phyloP scores from a whole-genome alignment of 2,329 filamentous ascomycete species.

The Neoscytalidium dimidiatum region DNA sequence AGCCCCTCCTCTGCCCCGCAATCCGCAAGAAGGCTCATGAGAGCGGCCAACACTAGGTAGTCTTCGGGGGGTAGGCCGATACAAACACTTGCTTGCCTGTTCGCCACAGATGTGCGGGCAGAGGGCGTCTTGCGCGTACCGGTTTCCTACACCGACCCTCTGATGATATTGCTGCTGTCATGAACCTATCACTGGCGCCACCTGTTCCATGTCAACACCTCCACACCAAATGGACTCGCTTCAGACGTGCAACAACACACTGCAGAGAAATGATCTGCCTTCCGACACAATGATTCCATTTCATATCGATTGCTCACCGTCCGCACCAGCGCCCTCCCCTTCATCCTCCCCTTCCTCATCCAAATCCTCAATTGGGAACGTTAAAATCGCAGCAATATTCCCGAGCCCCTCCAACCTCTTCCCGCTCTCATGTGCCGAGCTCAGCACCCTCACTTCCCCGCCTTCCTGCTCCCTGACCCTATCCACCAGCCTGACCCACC shows the following conservation, averaged over 20 bases:
- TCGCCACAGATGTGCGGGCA: no score
- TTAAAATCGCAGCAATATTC: constrained; percentile 85
- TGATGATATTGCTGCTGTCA: no score
- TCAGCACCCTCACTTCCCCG: constrained; percentile 85
- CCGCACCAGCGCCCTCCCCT: constrained; percentile 10
- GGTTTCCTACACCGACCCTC: no score
- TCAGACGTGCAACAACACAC: background rate
- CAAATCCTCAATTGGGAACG: constrained; percentile 81
- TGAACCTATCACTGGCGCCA: no score
- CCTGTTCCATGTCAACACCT: background rate
- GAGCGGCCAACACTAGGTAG: no score
- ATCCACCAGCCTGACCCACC: constrained; percentile 85
- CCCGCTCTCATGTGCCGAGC: constrained; percentile 92
- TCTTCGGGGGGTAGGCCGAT: no score
- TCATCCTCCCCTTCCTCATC: constrained; percentile 66
- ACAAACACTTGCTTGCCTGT: no score
- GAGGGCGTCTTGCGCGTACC: no score
- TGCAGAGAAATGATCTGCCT: background rate
- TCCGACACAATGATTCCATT: background rate
- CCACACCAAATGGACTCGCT: background rate
- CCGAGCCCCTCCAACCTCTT: constrained; percentile 80
- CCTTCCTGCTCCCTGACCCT: constrained; percentile 78
- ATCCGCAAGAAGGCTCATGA: no score
- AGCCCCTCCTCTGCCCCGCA: no score
- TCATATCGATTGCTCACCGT: background rate